phyloP scores from a whole-genome alignment of 2,329 filamentous ascomycete species.

The Chaetomiaceae sp. region DNA sequence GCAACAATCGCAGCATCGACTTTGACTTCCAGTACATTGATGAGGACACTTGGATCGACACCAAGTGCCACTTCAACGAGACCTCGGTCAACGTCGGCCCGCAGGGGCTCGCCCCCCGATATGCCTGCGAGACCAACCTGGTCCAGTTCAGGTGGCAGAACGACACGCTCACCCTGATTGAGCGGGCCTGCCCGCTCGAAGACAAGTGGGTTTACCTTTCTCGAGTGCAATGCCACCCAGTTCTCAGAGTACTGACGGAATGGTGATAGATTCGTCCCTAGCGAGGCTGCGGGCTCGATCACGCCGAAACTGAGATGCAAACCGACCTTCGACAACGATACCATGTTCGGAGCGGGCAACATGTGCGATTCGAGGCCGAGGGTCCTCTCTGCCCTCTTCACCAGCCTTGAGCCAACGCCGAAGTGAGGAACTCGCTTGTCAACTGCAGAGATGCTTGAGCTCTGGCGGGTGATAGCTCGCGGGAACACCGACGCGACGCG shows the following conservation, averaged over 20 bases:
- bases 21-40: slow-evolving; percentile 42
- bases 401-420: slow-evolving; percentile 23
- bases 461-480: no score
- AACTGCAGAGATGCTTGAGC: not conserved
- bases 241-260: not conserved
- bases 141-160: slow-evolving; percentile 43
- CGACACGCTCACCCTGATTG: slow-evolving; percentile 39
- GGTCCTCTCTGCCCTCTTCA: slow-evolving; percentile 18
- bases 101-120: slow-evolving; percentile 34
- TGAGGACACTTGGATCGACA: slow-evolving; percentile 36
- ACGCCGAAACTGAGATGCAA: slow-evolving; percentile 18
- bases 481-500: no score
- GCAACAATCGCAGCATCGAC: slow-evolving; percentile 30
- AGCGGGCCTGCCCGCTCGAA: slow-evolving; percentile 39
- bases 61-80: slow-evolving; percentile 42
- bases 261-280: slow-evolving; percentile 2
- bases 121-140: slow-evolving; percentile 38
- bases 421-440: not conserved
- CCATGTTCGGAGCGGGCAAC: slow-evolving; percentile 15
- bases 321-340: slow-evolving; percentile 4
- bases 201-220: slow-evolving; percentile 14
- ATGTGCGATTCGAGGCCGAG: slow-evolving; percentile 11
- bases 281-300: slow-evolving; percentile 22
- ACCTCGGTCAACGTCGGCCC: slow-evolving; percentile 36
- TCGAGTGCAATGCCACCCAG: not conserved